These are phyloP conservation scores for Colletotrichum caudatum DNA, from an alignment of 2,329 filamentous ascomycete species.

Conservation along the genomic window DNA sequence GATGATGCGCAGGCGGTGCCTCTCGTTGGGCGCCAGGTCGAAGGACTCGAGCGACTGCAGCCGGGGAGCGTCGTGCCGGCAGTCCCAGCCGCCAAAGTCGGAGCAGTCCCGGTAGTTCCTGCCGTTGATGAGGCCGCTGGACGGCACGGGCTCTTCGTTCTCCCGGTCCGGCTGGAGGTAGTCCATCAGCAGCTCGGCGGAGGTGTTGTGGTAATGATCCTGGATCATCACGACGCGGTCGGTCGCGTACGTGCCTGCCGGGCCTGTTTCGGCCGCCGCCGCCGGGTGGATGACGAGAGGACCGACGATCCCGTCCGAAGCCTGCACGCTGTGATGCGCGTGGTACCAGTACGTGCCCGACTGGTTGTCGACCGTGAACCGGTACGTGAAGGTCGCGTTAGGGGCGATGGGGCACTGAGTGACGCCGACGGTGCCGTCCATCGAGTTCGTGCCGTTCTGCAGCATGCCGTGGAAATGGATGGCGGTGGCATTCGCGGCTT, in stretches of 20 bases:
- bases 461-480: slow-evolving; percentile 85
- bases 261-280: slow-evolving; percentile 54
- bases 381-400: slow-evolving; percentile 72
- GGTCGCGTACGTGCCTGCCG: slow-evolving; percentile 45
- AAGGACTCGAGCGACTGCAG: slow-evolving; percentile 47
- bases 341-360: slow-evolving; percentile 71
- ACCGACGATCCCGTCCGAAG: slow-evolving; percentile 76
- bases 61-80: slow-evolving; percentile 51
- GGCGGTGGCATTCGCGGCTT: slow-evolving; percentile 72
- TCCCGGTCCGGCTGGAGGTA: slow-evolving; percentile 68
- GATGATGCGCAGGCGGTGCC: slow-evolving; percentile 75
- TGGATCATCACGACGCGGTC: slow-evolving; percentile 76
- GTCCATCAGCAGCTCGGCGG: slow-evolving; percentile 61
- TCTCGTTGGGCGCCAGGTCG: slow-evolving; percentile 63
- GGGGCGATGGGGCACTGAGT: slow-evolving; percentile 77
- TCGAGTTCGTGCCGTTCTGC: slow-evolving; percentile 79
- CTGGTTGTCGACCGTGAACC: slow-evolving; percentile 70
- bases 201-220: slow-evolving; percentile 77
- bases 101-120: slow-evolving; percentile 51
- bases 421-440: slow-evolving; percentile 78
- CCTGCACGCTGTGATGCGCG: slow-evolving; percentile 72
- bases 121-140: slow-evolving; percentile 74
- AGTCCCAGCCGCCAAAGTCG: slow-evolving; percentile 55
- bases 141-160: slow-evolving; percentile 73
- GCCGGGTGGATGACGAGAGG: slow-evolving; percentile 75